phyloP scores from a whole-genome alignment of 2,329 filamentous ascomycete genomes.

The Fusarium algeriense region DNA sequence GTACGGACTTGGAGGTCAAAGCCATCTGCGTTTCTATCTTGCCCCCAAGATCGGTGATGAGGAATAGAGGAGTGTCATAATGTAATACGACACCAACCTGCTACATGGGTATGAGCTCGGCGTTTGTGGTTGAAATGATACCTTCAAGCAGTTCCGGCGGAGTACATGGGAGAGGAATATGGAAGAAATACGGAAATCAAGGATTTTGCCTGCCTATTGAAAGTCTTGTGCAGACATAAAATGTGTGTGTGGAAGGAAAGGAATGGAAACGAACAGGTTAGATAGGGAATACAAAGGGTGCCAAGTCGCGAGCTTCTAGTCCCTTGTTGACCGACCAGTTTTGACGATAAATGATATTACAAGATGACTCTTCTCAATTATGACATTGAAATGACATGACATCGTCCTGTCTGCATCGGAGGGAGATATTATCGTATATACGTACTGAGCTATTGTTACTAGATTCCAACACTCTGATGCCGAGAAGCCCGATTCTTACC shows the following conservation, averaged over 20 bases:
- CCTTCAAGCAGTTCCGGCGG: slow-evolving; percentile 27
- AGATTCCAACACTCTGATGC: not conserved
- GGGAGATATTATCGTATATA: not conserved
- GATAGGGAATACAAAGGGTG: slow-evolving; percentile 10
- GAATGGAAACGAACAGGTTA: slow-evolving; percentile 26
- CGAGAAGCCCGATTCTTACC: not conserved
- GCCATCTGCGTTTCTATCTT: slow-evolving; percentile 96
- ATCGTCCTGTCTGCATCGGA: not conserved
- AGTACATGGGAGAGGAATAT: slow-evolving; percentile 20
- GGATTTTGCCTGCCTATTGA: slow-evolving; percentile 19
- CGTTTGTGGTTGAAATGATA: slow-evolving; percentile 33
- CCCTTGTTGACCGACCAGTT: slow-evolving; percentile 10
- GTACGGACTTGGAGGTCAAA: slow-evolving; percentile 86
- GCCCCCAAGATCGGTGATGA: slow-evolving; percentile 76
- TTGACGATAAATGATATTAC: slow-evolving; percentile 40
- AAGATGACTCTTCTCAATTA: slow-evolving; percentile 8
- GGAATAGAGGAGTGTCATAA: slow-evolving; percentile 47
- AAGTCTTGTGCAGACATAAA: slow-evolving; percentile 7
- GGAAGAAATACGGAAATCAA: slow-evolving; percentile 36
- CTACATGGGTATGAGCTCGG: slow-evolving; percentile 32
- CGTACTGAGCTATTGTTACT: not conserved
- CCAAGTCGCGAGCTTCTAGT: slow-evolving; percentile 2
- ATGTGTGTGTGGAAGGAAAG: slow-evolving; percentile 3
- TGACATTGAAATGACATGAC: slow-evolving; percentile 1
- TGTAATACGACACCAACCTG: slow-evolving; percentile 30